Evolutionary conservation across 768 basidiomycete genomes (phyloP).

Genomic region (Phaffia australis): DNA sequence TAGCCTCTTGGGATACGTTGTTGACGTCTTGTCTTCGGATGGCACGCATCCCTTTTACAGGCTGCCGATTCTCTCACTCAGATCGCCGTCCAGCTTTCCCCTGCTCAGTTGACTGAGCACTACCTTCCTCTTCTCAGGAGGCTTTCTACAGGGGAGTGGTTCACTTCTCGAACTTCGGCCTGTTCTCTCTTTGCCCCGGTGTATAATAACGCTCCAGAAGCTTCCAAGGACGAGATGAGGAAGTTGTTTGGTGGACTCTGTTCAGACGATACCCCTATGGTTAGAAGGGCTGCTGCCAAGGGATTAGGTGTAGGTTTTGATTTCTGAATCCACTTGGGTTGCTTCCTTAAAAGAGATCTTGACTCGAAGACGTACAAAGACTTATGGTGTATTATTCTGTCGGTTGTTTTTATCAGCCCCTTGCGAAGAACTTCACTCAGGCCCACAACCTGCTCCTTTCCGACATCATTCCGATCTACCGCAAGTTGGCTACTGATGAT

Average conservation of each 20-base stretch:
- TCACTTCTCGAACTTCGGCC: conserved; percentile 91
- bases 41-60: conserved; percentile 41
- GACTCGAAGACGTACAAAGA: neutral
- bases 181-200: conserved; percentile 86
- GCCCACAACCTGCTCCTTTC: conserved; percentile 57
- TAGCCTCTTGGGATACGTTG: neutral
- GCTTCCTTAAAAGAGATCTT: neutral
- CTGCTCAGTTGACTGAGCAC: conserved; percentile 70
- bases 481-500: conserved; percentile 86
- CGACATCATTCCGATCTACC: conserved; percentile 84
- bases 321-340: neutral
- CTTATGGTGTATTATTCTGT: neutral
- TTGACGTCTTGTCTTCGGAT: neutral
- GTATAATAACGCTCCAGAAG: conserved; percentile 49
- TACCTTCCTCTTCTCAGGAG: conserved; percentile 86
- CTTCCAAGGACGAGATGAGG: conserved; percentile 74
- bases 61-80: conserved; percentile 93
- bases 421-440: conserved; percentile 66
- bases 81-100: conserved; percentile 64
- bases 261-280: conserved; percentile 97
- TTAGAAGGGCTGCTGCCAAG: conserved; percentile 87
- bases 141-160: conserved; percentile 91
- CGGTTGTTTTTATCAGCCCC: conserved; percentile 46
- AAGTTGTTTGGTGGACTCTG: conserved; percentile 71
- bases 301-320: conserved; percentile 74